Conservation (phyloP, 108 stramenopile genomes). For the Skeletonema grethae region DNA sequence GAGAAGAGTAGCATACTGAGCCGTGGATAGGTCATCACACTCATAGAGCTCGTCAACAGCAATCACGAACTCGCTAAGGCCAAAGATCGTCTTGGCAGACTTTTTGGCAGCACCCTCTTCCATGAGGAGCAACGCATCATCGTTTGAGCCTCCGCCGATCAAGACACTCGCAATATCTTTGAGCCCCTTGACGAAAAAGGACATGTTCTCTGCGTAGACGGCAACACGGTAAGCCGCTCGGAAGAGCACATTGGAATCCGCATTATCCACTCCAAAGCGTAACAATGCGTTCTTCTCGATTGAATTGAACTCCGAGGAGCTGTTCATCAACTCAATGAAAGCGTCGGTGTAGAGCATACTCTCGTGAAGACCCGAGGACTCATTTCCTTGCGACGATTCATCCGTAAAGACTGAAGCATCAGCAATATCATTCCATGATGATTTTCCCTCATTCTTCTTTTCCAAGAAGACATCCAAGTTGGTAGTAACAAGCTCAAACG, state of each 20-base stretch:
- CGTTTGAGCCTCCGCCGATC: neutral
- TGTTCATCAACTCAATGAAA: slow-evolving; percentile 40
- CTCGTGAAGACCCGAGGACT: slow-evolving; percentile 11
- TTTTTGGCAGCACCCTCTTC: neutral
- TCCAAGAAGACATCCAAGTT: slow-evolving; percentile 1
- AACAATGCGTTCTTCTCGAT: slow-evolving; percentile 42
- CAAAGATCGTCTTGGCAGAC: slow-evolving; percentile 24
- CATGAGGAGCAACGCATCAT: slow-evolving; percentile 7
- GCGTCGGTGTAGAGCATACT: slow-evolving; percentile 15
- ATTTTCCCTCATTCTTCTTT: neutral
- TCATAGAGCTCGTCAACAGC: slow-evolving; percentile 35
- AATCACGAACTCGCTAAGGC: slow-evolving; percentile 34
- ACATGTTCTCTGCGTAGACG: slow-evolving; percentile 18
- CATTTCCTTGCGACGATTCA: slow-evolving; percentile 5
- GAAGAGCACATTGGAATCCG: slow-evolving; percentile 34
- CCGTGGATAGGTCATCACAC: slow-evolving; percentile 13
- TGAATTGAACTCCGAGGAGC: slow-evolving; percentile 15
- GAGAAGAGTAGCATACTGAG: slow-evolving; percentile 33
- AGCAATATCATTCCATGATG: neutral
- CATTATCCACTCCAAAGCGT: slow-evolving; percentile 34
- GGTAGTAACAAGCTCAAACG: slow-evolving; percentile 32
- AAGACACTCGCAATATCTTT: slow-evolving; percentile 34
- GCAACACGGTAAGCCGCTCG: slow-evolving; percentile 41
- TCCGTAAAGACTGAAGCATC: slow-evolving; percentile 7
- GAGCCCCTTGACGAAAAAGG: slow-evolving; percentile 21